Evolutionary conservation across 2,329 filamentous ascomycete species (phyloP).

Genomic region (Apiospora phragmitis): DNA sequence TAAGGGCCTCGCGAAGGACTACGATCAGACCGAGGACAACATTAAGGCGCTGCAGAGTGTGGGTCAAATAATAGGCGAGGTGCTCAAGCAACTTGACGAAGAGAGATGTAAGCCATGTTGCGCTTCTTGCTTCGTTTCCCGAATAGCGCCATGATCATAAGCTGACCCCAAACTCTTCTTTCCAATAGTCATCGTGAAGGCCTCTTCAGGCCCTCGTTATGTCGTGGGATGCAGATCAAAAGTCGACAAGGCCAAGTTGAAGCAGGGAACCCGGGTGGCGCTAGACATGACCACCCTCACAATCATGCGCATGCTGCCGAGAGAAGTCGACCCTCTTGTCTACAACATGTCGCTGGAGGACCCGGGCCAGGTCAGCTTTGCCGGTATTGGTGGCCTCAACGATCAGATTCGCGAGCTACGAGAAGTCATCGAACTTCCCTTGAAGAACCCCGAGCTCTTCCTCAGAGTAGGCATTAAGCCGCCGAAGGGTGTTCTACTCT

Average conservation of each 20-base stretch:
- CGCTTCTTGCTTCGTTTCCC: neutral
- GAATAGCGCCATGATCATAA: neutral
- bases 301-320: slow-evolving; percentile 99
- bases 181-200: slow-evolving; percentile 88
- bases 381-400: slow-evolving; percentile 94
- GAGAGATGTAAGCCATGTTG: slow-evolving; percentile 77
- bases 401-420: slow-evolving; percentile 97
- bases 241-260: slow-evolving; percentile 95
- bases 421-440: slow-evolving; percentile 94
- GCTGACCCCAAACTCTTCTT: neutral
- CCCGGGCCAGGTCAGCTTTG: slow-evolving; percentile 96
- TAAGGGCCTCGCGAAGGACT: slow-evolving; percentile 92
- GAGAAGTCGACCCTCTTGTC: slow-evolving; percentile 96
- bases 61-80: slow-evolving; percentile 98
- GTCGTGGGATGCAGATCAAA: slow-evolving; percentile 98
- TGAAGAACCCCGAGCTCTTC: slow-evolving; percentile 99
- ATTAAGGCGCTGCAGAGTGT: slow-evolving; percentile 99
- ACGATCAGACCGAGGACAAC: slow-evolving; percentile 96
- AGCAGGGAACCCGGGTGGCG: slow-evolving; percentile 96
- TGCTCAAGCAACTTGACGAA: slow-evolving; percentile 97
- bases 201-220: slow-evolving; percentile 94
- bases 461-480: slow-evolving; percentile 97
- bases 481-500: slow-evolving; percentile 93
- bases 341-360: slow-evolving; percentile 99
- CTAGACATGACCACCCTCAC: slow-evolving; percentile 99